Conservation (phyloP, 768 basidiomycete genomes). For the Russula compacta region DNA sequence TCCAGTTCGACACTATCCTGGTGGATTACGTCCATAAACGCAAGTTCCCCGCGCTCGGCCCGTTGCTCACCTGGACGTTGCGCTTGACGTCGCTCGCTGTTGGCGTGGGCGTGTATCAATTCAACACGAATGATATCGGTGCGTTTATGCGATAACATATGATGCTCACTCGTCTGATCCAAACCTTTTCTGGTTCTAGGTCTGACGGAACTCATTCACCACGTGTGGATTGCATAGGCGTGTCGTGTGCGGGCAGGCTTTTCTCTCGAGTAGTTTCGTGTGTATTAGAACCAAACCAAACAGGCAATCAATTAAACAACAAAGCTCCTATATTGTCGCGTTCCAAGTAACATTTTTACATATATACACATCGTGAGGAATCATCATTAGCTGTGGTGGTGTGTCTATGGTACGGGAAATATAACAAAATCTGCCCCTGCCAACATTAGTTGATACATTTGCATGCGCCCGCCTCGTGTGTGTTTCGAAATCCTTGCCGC, state of each 20-base stretch:
- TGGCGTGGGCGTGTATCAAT: conserved; percentile 89
- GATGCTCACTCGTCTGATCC: background rate
- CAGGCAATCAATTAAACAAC: background rate
- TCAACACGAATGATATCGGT: conserved; percentile 99
- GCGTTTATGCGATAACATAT: conserved; percentile 25
- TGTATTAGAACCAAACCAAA: conserved; percentile 6
- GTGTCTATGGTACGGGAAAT: background rate
- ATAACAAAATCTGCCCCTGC: background rate
- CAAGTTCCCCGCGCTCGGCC: conserved; percentile 84
- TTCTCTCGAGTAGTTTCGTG: background rate
- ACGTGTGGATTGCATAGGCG: conserved; percentile 67
- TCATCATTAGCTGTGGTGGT: background rate
- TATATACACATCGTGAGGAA: background rate
- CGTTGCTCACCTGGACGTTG: conserved; percentile 62
- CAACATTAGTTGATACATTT: background rate
- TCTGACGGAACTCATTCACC: conserved; percentile 74
- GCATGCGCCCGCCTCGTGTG: background rate
- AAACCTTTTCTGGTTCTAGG: conserved; percentile 36
- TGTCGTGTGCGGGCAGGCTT: background rate
- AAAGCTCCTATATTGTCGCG: background rate
- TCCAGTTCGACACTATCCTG: conserved; percentile 63
- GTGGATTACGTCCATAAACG: conserved; percentile 90
- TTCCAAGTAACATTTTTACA: background rate
- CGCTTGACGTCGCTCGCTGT: conserved; percentile 70
- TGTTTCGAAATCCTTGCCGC: background rate